Base-by-base conservation (phyloP, 2,329 filamentous ascomycete species). In the Bipolaris sorokiniana region DNA sequence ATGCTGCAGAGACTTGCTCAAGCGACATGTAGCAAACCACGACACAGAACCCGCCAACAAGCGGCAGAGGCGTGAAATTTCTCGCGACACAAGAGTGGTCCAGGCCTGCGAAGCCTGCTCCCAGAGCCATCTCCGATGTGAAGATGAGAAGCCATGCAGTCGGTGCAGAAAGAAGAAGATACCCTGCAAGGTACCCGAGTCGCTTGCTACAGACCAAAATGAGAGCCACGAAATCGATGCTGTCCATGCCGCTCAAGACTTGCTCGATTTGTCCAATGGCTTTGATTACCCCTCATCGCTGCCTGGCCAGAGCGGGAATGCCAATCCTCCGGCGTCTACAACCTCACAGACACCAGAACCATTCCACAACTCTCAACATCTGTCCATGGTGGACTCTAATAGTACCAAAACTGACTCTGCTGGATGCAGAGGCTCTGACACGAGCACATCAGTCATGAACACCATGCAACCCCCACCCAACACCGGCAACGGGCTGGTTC, bases 101-200 rank as follows among this genome's bases (percentile, higher is more conserved):
- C 81, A 83, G 66, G 82, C 82, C 1, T 84, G 82, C 58, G 81
- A 81, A 56, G 76, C 80, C 5, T 84, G 82, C 59, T 82, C 82
- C 20, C 75, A 78, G 20, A 78, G 81, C 2, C 82, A 84, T 63
- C 72, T 84, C 18, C 81, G 82, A 64, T 84, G 82, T 59, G 81
- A 84, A 58, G 82, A 84, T 59, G 76, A 80, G 44, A 84, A 84
- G 69, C 82, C 82, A 7, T 84, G 82, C 64, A 80, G 76, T 59
- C 75, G 82, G 44, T 84, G 82, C 68, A 77, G 72, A 38, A 81
- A 81, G 63, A 82, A 81, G 61, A 77, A 77, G 61, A 77, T 83
- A 18, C 62, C 69, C 5, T 84, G 82, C 54, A 73, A 63, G 41
- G 59, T 72, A 13, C 64, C 66, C n/a, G 59, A 65, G 37, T 26